Evolutionary conservation across 208 protist genomes (phyloP), one percentile per base, ranked within the genome.

Genomic region (Crithidia thermophila): DNA sequence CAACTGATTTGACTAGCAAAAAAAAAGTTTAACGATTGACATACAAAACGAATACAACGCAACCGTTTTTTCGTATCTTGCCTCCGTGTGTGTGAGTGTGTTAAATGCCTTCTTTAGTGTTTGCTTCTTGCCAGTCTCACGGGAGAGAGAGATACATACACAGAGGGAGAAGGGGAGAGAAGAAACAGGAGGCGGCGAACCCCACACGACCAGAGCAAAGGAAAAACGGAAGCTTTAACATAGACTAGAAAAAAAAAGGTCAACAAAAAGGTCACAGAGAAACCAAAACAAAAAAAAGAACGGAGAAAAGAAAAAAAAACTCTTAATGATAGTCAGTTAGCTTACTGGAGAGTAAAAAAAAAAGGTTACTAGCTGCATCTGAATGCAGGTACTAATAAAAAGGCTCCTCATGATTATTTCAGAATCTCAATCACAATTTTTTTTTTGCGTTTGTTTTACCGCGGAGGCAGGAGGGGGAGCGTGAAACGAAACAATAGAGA

Each of bases 361-460:
- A 20, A 50, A 50, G 23, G 23, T 30, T 13, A 34, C 47, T 34
- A 34, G 34, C 27, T 53, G 47, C 47, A 53, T 34, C 30, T 30
- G 21, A 53, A 53, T 34, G 47, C 47, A 53, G 30, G 27, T 53
- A 34, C 47, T 53, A 53, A 18, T 53, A 53, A 28, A 53, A 13
- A 20, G 7, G 4, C 34, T n/a, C n/a, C n/a, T n/a, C n/a, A n/a
- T n/a, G n/a, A n/a, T n/a, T n/a, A n/a, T n/a, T n/a, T n/a, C n/a
- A n/a, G n/a, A n/a, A n/a, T n/a, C n/a, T n/a, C n/a, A n/a, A 10
- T 53, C 34, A 34, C 21, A n/a, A 34, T 6, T 30, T 8, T 20
- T 20, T 47, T 5, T 21, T 47, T 47, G n/a, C n/a, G n/a, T n/a
- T n/a, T n/a, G n/a, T n/a, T n/a, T n/a, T n/a, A n/a, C n/a, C n/a